Base-by-base conservation (phyloP, 371 early-diverging fungal genomes). In the Haplosporangium sp. region DNA sequence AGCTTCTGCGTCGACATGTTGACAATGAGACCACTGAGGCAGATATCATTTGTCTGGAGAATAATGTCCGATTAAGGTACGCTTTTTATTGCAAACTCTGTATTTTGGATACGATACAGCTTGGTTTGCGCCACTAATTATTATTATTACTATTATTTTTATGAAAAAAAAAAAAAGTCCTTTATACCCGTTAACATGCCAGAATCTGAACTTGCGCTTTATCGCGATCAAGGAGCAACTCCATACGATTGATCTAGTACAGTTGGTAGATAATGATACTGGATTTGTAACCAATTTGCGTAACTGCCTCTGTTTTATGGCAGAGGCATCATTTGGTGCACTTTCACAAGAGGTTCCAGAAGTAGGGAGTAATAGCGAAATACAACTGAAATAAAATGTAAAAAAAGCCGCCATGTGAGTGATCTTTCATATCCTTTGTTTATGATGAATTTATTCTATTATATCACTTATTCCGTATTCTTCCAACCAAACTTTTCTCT, bases 191-290 rank as follows among this genome's bases (percentile, higher is more conserved):
- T 84, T 87, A 15, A 89, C 92, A 4, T 92, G 93, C 45, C 92
- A 93, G 82, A 87, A 89, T 17, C 85, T 91, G 44, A 89, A 93
- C 76, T 84, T 95, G 58, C 92, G 92, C 63, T 95, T 93, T 69
- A 92, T 95, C 76, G 92, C 94, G 8, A 87, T 92, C 67, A 90
- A 91, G 71, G 94, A 94, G 61, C 86, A 88, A 60, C 69, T 92
- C 61, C 92, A 94, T 68, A 84, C 88, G 7, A 87, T 95, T 58
- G 93, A 92, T 63, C 69, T 89, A 27, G 85, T 92, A 8, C 91
- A 92, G 59, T 71, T 92, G n/a, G 89, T 92, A 2, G 92, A 92
- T 71, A 86, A 86, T 62, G 93, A 92, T 66, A 90, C 91, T 2
- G 91, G 91, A 38, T 89, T 88, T 68, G 89, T 91, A 7, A 91